Conservation (phyloP, 352 stramenopile species). For the Phytophthora lateralis region DNA sequence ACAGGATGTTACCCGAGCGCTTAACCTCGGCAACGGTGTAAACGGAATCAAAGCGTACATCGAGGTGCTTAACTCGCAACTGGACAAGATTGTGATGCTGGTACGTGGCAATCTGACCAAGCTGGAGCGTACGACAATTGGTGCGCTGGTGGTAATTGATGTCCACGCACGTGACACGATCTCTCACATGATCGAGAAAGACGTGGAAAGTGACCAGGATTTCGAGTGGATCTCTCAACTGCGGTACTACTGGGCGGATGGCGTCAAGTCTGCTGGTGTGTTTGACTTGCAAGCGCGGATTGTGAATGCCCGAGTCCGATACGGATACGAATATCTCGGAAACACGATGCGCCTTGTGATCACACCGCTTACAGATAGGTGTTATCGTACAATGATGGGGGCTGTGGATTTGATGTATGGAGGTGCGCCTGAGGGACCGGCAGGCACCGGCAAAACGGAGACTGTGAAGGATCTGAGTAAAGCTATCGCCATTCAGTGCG, state of each 20-base stretch:
- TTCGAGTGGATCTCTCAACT: conserved; percentile 95
- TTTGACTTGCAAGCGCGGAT: conserved; percentile 89
- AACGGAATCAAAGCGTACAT: conserved; percentile 80
- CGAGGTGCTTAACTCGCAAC: conserved; percentile 83
- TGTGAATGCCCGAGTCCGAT: conserved; percentile 88
- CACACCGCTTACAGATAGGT: conserved; percentile 94
- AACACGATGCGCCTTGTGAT: conserved; percentile 95
- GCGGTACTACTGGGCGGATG: conserved; percentile 93
- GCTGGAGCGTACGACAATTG: conserved; percentile 92
- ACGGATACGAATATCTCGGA: conserved; percentile 93
- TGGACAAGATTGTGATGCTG: conserved; percentile 92
- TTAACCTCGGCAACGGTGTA: conserved; percentile 68
- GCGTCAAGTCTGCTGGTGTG: conserved; percentile 47
- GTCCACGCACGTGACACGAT: conserved; percentile 94
- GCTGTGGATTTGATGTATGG: conserved; percentile 94
- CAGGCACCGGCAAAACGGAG: conserved; percentile 95
- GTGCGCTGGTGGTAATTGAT: conserved; percentile 93
- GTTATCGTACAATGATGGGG: conserved; percentile 95
- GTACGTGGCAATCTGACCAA: conserved; percentile 92
- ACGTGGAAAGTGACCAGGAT: conserved; percentile 87
- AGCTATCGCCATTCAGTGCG: conserved; percentile 94
- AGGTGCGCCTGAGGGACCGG: conserved; percentile 91
- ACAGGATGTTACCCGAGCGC: conserved; percentile 88
- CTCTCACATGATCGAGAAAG: conserved; percentile 90
- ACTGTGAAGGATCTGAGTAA: conserved; percentile 96